phyloP scores from a whole-genome alignment of 2,329 filamentous ascomycete species.

The Amauroascus niger region DNA sequence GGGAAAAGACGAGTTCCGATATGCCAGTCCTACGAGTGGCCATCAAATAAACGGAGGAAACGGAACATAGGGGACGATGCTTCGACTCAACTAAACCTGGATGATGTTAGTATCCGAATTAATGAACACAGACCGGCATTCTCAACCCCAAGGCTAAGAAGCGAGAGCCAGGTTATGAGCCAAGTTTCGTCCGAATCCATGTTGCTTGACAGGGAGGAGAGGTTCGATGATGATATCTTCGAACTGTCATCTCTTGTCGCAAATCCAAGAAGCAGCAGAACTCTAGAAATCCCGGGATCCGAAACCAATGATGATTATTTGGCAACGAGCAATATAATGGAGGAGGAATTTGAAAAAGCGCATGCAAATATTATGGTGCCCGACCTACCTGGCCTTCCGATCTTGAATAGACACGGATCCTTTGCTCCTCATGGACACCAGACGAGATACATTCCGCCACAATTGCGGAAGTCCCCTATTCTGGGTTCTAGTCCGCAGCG shows the following conservation, averaged over 20 bases:
- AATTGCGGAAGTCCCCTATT: background rate
- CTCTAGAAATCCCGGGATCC: background rate
- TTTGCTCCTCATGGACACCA: background rate
- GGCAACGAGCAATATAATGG: background rate
- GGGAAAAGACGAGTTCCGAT: background rate
- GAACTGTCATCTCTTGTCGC: background rate
- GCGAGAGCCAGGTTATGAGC: conserved; percentile 5
- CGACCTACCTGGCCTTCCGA: background rate
- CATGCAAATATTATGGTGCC: background rate
- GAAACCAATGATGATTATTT: background rate
- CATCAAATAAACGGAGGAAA: conserved; percentile 8
- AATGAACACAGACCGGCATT: background rate
- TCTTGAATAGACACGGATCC: conserved; percentile 9
- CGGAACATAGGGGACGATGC: conserved; percentile 21
- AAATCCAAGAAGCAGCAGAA: background rate
- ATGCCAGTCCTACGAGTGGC: background rate
- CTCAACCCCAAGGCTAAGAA: conserved; percentile 15
- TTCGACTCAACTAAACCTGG: conserved; percentile 3
- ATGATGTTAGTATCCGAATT: conserved; percentile 20
- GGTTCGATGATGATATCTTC: background rate
- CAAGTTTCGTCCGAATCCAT: conserved; percentile 28
- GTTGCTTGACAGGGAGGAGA: conserved; percentile 25
- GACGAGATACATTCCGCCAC: conserved; percentile 9
- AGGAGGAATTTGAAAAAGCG: background rate
- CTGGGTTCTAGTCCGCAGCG: background rate